Base-by-base conservation (phyloP, 1,284 basidiomycete genomes). In the Rhodotorula sp. region DNA sequence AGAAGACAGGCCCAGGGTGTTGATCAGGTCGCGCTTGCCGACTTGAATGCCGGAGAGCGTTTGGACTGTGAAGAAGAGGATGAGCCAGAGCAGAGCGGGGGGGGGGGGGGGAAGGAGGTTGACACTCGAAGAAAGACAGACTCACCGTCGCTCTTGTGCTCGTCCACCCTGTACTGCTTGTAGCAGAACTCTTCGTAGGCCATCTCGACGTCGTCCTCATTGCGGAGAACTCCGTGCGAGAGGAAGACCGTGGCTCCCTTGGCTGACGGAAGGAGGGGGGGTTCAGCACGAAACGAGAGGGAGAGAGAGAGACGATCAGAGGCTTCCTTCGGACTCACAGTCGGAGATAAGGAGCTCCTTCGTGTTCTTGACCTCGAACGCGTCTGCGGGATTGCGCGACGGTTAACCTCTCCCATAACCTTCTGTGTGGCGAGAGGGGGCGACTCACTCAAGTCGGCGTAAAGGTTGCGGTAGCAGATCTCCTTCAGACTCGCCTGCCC, bases 151-250 rank as follows among this genome's bases (percentile, higher is more conserved):
- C 29, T 33, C 5, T 55, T 14, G 45, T 60, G 59, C 59, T 26
- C 12, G 44, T 54, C 22, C 24, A 26, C 18, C 51, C 48, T 56
- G 65, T 42, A 20, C 3, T 55, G 20, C 65, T 66, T 66, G 65
- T 66, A 66, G 59, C 65, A 66, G 53, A 48, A 66, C 59, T 61
- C 65, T 18, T 54, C 44, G 65, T 42, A 66, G 44, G 42, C 33
- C 30, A 42, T 48, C 59, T 60, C 65, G 29, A 49, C 53, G 53
- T 61, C 53, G 29, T 66, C 33, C n/a, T 49, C 45, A 45, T 56
- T 54, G 42, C 30, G 45, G 44, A 48, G 45, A 18, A 24, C 24
- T 29, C 59, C 58, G 20, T 66, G 59, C 12, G 30, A 48, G 30
- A 66, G n/a, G 59, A 56, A 66, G 18, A 66, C 65, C 30, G 54